phyloP scores from a whole-genome alignment of 148 eudicot genomes.

The Chenopodium formosanum region DNA sequence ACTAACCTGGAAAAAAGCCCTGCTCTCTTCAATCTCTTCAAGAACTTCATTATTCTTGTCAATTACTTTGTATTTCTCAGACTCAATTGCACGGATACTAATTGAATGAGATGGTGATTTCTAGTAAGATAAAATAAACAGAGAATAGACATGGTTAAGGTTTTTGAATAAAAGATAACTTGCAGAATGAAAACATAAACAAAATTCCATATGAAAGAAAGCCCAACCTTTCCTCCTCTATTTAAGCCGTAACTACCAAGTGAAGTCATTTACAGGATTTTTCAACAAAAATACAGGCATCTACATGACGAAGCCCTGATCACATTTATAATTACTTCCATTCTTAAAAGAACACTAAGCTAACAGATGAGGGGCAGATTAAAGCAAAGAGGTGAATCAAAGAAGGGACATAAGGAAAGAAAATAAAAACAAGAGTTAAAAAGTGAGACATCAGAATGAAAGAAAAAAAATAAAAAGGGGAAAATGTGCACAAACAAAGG shows the following conservation, averaged over 20 bases:
- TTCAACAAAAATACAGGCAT: too few species aligned
- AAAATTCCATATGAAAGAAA: background rate
- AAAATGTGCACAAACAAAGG: too few species aligned
- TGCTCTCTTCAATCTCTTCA: constrained; percentile 98
- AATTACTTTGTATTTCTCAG: constrained; percentile 78
- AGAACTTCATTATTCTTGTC: constrained; percentile 70
- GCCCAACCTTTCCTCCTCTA: too few species aligned
- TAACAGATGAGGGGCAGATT: background rate
- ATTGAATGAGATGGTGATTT: constrained; percentile 66
- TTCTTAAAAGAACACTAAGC: too few species aligned
- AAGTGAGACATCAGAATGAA: background rate
- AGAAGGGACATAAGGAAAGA: background rate
- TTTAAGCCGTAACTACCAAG: too few species aligned
- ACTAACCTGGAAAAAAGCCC: constrained; percentile 92
- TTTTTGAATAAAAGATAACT: background rate
- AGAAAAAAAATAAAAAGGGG: background rate
- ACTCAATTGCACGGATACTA: constrained; percentile 86
- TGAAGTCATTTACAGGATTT: too few species aligned
- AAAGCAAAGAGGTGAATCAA: background rate
- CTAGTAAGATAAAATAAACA: constrained; percentile 34
- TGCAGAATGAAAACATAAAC: background rate
- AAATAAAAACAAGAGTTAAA: background rate
- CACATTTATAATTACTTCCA: too few species aligned
- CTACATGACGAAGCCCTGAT: too few species aligned
- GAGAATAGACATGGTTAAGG: background rate